These are phyloP conservation scores for Pleurotus cornucopiae DNA, from an alignment of 768 basidiomycete genomes.

Conservation along the genomic window DNA sequence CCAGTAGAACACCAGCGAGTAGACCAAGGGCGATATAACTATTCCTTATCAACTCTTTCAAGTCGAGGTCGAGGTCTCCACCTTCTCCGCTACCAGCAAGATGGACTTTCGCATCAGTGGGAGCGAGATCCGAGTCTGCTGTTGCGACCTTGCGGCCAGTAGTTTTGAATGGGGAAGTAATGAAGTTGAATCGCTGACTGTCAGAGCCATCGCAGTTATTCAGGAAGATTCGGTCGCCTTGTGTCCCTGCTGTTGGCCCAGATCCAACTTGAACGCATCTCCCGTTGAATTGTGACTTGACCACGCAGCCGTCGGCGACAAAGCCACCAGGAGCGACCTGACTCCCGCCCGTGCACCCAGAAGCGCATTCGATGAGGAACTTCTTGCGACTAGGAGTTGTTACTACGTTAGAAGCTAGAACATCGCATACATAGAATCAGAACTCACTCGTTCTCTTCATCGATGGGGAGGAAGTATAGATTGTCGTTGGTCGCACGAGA, in stretches of 20 bases:
- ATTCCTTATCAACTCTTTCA: conserved; percentile 4
- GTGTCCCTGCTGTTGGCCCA: neutral
- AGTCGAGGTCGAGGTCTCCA: neutral
- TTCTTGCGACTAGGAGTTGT: neutral
- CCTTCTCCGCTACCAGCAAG: neutral
- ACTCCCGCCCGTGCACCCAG: neutral
- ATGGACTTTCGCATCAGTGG: neutral
- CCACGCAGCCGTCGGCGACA: neutral
- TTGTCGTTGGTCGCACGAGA: conserved; percentile 2
- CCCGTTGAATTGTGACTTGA: neutral
- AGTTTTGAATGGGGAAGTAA: neutral
- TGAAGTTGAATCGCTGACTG: conserved; percentile 1
- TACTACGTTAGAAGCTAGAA: too few species aligned
- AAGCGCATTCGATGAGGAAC: neutral
- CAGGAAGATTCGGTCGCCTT: conserved; percentile 1
- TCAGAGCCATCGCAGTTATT: neutral
- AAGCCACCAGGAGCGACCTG: neutral
- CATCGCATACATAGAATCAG: neutral
- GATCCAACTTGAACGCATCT: neutral
- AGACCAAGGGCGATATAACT: conserved; percentile 1
- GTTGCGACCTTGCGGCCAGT: neutral
- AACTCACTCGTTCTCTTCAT: conserved; percentile 1
- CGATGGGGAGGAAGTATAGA: neutral
- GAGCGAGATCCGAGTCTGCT: neutral
- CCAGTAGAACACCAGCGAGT: neutral